A percentile compares a stretch with the other conserved stretches of the same genome.
These are phyloP conservation scores for Candida jianshihensis DNA, from an alignment of 805 yeast genomes.

Conservation along the genomic window DNA sequence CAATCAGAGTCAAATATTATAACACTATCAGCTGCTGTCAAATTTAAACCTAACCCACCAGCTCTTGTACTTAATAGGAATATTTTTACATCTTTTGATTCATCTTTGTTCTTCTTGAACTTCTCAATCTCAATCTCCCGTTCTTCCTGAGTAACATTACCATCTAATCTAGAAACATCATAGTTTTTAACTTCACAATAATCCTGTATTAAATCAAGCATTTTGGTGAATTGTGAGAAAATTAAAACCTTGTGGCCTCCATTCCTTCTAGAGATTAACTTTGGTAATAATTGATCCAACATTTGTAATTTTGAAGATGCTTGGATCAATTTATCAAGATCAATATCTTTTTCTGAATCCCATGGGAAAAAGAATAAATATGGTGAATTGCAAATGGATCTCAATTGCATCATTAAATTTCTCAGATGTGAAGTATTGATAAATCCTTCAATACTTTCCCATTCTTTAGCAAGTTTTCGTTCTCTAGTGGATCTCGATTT, in stretches of 20 bases:
- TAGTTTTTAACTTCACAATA: slow-evolving; percentile 50
- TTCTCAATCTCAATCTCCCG: slow-evolving; percentile 53
- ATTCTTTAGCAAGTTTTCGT: slow-evolving; percentile 5
- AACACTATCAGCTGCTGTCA: slow-evolving; percentile 85
- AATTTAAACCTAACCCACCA: slow-evolving; percentile 89
- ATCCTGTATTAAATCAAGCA: slow-evolving; percentile 76
- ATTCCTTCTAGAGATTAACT: slow-evolving; percentile 29
- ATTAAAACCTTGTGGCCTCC: slow-evolving; percentile 64
- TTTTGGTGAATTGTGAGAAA: slow-evolving; percentile 79
- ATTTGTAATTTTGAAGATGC: slow-evolving; percentile 71
- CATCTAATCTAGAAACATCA: slow-evolving; percentile 62
- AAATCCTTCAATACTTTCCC: slow-evolving; percentile 27
- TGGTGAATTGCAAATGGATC: slow-evolving; percentile 83
- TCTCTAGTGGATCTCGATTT: slow-evolving; percentile 3
- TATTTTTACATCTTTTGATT: slow-evolving; percentile 30
- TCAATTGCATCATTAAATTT: slow-evolving; percentile 74
- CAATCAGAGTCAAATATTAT: slow-evolving; percentile 89
- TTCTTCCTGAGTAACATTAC: slow-evolving; percentile 56
- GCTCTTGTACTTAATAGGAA: slow-evolving; percentile 87
- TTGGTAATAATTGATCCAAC: slow-evolving; percentile 53
- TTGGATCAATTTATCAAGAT: slow-evolving; percentile 34
- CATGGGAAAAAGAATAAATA: slow-evolving; percentile 79
- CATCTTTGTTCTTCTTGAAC: slow-evolving; percentile 41
- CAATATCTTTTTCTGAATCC: slow-evolving; percentile 32
- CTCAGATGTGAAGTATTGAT: slow-evolving; percentile 47